Conservation (phyloP, 495 filamentous ascomycete species). For the Bathelium albidoporum region DNA sequence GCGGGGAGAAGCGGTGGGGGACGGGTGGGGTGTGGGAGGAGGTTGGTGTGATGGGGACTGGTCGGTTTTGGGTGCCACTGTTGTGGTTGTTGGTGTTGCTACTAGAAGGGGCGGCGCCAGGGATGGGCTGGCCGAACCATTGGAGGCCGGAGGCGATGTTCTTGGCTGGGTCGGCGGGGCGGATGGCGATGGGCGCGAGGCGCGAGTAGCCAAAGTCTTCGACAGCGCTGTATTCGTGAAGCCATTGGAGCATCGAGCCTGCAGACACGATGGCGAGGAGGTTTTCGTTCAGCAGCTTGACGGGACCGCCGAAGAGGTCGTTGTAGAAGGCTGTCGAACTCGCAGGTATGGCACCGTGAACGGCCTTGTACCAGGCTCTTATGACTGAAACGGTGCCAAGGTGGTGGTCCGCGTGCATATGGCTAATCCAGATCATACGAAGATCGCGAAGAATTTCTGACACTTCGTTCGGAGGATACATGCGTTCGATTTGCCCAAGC, state of each 20-base stretch:
- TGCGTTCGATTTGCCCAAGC: slow-evolving; percentile 75
- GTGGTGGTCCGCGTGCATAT: slow-evolving; percentile 94
- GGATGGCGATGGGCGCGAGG: slow-evolving; percentile 38
- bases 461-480: slow-evolving; percentile 52
- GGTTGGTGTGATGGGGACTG: not conserved
- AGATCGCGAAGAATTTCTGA: slow-evolving; percentile 64
- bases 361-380: slow-evolving; percentile 59
- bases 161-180: slow-evolving; percentile 6
- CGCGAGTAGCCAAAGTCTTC: slow-evolving; percentile 66
- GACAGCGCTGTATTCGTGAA: slow-evolving; percentile 65
- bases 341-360: slow-evolving; percentile 21
- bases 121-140: slow-evolving; percentile 15
- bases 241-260: slow-evolving; percentile 54
- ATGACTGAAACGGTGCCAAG: slow-evolving; percentile 71
- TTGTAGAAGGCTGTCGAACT: not conserved
- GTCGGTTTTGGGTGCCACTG: not conserved
- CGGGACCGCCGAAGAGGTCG: not conserved
- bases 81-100: not conserved
- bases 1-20: slow-evolving; percentile 25
- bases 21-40: not conserved
- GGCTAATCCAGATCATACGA: slow-evolving; percentile 84
- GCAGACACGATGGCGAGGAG: slow-evolving; percentile 53
- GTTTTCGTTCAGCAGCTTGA: slow-evolving; percentile 20
- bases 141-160: slow-evolving; percentile 6
- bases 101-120: not conserved